Conservation (phyloP, 108 stramenopile genomes). For the Cyclostephanos tholiformis region DNA sequence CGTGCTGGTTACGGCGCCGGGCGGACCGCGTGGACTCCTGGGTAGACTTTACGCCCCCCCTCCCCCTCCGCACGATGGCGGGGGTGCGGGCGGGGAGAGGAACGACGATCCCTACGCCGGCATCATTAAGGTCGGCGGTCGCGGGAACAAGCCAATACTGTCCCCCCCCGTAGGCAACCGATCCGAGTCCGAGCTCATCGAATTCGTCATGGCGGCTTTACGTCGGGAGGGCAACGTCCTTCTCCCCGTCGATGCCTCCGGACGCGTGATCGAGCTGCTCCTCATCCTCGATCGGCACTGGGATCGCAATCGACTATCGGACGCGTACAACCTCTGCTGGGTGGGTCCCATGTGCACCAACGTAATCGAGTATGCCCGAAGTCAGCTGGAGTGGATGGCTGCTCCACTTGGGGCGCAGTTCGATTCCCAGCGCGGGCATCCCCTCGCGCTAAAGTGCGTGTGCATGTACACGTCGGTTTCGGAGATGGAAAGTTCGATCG, state of each 20-base stretch:
- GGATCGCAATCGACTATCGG: constrained; percentile 73
- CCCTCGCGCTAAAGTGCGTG: constrained; percentile 61
- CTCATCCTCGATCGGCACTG: constrained; percentile 83
- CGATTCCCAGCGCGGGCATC: constrained; percentile 63
- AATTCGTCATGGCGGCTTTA: constrained; percentile 73
- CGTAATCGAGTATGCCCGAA: constrained; percentile 86
- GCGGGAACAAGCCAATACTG: constrained; percentile 41
- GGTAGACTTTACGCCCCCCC: constrained; percentile 51
- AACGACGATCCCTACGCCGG: background rate
- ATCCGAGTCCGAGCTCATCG: constrained; percentile 62
- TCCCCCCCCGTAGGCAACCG: constrained; percentile 49
- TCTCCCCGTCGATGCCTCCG: constrained; percentile 88
- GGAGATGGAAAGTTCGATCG: constrained; percentile 62
- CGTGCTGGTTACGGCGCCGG: constrained; percentile 74
- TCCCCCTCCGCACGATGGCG: background rate
- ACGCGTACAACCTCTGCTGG: constrained; percentile 88
- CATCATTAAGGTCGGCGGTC: background rate
- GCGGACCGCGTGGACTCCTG: constrained; percentile 69
- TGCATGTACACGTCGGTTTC: constrained; percentile 56
- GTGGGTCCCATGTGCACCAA: constrained; percentile 87
- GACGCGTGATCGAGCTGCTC: constrained; percentile 88
- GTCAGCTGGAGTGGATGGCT: constrained; percentile 90
- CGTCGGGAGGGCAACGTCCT: constrained; percentile 93
- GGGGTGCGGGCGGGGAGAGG: background rate
- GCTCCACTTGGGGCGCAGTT: constrained; percentile 60